Base-by-base conservation (phyloP, 345 rosid species). In the Linum lewisii region DNA sequence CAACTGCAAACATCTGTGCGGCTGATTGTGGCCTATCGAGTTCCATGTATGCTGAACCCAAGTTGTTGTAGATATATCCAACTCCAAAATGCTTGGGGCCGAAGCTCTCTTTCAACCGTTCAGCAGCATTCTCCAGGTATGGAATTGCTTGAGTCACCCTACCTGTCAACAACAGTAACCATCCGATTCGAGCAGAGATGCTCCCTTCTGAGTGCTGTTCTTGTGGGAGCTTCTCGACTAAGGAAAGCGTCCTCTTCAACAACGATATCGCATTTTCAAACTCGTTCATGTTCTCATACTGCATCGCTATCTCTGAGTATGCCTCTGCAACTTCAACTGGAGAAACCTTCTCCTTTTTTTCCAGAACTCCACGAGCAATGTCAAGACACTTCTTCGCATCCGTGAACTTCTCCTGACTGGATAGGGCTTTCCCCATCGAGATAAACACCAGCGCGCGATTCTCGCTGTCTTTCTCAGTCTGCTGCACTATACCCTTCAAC, bases 31-130 rank as follows among this genome's bases (percentile, higher is more conserved):
- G 97, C 70, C 92, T 85, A 36, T 77, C 96, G 1, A 93, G 72
- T 62, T 93, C 99, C 74, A 90, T 75, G 75, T 90, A 94, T 54
- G 97, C 97, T 0, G 97, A 88, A 5, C 99, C 99, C 61, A 94
- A 77, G 71, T 94, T 90, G 74, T 90, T 90, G 69, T 85, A 90
- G 54, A 94, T 82, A 67, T 87, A 90, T 20, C 96, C 96, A 16
- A 94, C 84, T 56, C 96, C 97, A 64, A 78, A 94, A 77, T 94
- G 99, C 68, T 85, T 90, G 57, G 95, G 69, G 57, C 96, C 99
- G 58, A 87, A 94, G 74, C 96, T 79, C 69, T 86, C 95, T 73
- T 82, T 88, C 67, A 94, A 65, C 71, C 83, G 82, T 74, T 90
- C 96, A 0, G 87, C 93, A 24, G 92, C 95, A 65, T 75, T 73